Evolutionary conservation across 768 basidiomycete genomes (phyloP), one percentile per base, ranked within the genome.

Genomic region (Suillus lakei): DNA sequence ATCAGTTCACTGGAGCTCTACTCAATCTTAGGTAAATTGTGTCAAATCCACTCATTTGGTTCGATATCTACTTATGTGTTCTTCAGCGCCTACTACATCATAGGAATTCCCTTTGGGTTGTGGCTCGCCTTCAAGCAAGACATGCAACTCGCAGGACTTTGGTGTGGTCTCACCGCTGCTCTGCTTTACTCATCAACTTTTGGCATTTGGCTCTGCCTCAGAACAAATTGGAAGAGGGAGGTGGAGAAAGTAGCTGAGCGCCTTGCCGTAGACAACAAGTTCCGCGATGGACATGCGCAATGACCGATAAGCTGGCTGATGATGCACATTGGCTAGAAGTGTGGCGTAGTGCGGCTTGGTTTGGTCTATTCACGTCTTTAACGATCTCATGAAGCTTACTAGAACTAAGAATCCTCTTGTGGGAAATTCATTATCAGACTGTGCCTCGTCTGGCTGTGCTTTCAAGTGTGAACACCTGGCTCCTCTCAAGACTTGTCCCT

Each of bases 71-170:
- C 34, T 63, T 59, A 59, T n/a, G 21, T 23, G 34, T 65, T 43
- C 5, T 71, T 12, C 51, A 87, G 87, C 62, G 88, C 89, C 1
- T 95, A 95, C 76, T 95, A 96, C 72, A 79, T 91, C 63, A 79
- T 95, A 63, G 92, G 93, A 38, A 88, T 95, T 63, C 95, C 95
- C 0, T 81, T 93, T 62, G 95, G 93, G 2, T 77, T 95, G 41
- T 92, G 85, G 80, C 85, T 96, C 10, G 84, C 91, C 1, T 95
- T 96, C 80, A 79, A 80, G 65, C 76, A 73, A 7, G 73, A 83
- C 56, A 82, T 89, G 76, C 85, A 84, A 2, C 81, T 98, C 30
- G 81, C 84, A 38, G 96, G 96, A 0, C 80, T 98, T 6, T 98
- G 95, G 96, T 82, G 90, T 59, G 95, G 95, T 21, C 79, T 96